A percentile compares a stretch with the other conserved stretches of the same genome.
Evolutionary conservation across 2,329 filamentous ascomycete species (phyloP).

Genomic region (Colletotrichum somersetense): DNA sequence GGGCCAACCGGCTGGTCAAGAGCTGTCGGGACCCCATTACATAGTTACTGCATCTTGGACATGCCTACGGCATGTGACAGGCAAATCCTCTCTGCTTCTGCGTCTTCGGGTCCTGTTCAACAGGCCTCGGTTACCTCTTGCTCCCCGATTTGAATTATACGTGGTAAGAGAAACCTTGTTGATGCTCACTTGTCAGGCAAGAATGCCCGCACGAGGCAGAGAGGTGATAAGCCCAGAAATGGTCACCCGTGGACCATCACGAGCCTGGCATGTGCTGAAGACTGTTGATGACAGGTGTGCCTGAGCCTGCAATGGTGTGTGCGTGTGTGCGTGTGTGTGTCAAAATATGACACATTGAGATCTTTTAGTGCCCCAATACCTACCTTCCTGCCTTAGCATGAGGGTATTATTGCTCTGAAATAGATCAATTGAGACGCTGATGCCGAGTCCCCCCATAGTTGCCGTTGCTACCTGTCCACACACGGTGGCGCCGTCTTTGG

Average conservation of each 20-base stretch:
- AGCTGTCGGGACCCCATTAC: background rate
- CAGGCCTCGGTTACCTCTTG: slow-evolving; percentile 1
- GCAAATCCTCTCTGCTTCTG: background rate
- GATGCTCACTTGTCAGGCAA: slow-evolving; percentile 25
- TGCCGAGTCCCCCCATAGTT: background rate
- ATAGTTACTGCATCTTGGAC: background rate
- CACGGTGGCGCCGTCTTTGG: background rate
- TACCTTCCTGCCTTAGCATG: slow-evolving; percentile 9
- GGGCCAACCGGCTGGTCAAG: background rate
- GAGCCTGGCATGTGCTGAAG: slow-evolving; percentile 26
- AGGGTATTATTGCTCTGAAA: slow-evolving; percentile 22
- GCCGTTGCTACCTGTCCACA: slow-evolving; percentile 8
- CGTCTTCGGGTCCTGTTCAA: background rate
- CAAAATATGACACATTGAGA: slow-evolving; percentile 8
- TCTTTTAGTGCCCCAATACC: background rate
- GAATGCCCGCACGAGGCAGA: background rate
- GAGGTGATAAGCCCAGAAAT: slow-evolving; percentile 11
- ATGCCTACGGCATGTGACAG: slow-evolving; percentile 10
- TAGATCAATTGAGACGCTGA: slow-evolving; percentile 18
- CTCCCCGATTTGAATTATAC: slow-evolving; percentile 3
- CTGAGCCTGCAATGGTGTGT: background rate
- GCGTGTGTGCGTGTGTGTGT: background rate
- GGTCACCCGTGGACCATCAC: slow-evolving; percentile 30
- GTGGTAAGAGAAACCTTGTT: slow-evolving; percentile 20
- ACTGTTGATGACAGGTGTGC: slow-evolving; percentile 13